A percentile compares a stretch with the other conserved stretches of the same genome.
Conservation (phyloP, 345 rosid species). For the Hibiscus tridactylites region DNA sequence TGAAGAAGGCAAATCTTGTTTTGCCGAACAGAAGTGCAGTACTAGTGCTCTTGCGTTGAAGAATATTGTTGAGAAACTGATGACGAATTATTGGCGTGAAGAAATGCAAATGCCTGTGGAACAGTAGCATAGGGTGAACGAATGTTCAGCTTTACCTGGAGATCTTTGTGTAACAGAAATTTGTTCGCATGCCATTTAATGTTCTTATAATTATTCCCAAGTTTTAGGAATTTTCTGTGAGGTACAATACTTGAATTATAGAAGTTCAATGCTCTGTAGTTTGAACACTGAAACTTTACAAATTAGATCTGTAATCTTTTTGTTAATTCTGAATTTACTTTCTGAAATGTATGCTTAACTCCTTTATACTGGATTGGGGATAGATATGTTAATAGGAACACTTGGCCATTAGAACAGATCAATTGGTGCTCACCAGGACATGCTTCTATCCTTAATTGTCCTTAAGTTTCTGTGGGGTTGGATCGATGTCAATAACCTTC, state of each 20-base stretch:
- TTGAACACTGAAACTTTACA: background rate
- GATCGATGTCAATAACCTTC: background rate
- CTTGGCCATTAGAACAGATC: background rate
- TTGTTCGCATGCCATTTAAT: background rate
- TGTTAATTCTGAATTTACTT: background rate
- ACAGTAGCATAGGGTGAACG: background rate
- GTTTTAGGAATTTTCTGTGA: background rate
- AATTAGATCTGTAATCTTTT: background rate
- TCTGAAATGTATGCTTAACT: background rate
- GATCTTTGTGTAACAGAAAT: background rate
- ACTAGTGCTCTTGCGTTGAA: conserved; percentile 64
- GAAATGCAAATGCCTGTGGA: conserved; percentile 17
- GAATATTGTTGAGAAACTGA: conserved; percentile 46
- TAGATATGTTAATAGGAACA: background rate
- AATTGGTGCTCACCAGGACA: background rate
- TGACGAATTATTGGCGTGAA: conserved; percentile 23
- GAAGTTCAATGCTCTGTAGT: background rate
- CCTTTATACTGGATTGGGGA: background rate
- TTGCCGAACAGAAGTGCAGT: conserved; percentile 52
- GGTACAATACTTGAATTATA: background rate
- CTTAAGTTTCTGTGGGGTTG: background rate
- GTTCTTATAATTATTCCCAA: background rate
- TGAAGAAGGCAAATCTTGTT: conserved; percentile 86
- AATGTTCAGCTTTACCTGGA: background rate
- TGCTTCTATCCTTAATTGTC: background rate